Conservation (phyloP, 305 asterid species). For the Fraxinus greggii region DNA sequence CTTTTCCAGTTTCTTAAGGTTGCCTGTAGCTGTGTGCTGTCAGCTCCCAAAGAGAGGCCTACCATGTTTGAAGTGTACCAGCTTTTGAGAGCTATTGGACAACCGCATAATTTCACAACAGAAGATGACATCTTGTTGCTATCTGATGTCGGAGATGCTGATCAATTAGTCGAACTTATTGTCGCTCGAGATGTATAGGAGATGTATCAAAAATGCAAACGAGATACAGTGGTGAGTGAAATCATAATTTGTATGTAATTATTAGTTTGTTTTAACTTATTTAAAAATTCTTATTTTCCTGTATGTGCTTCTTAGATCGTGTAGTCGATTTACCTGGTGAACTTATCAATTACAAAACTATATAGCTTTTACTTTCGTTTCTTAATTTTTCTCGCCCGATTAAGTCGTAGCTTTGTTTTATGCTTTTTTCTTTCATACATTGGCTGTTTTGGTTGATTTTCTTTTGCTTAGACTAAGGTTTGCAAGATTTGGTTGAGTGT, state of each 20-base stretch:
- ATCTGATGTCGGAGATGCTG: slow-evolving; percentile 39
- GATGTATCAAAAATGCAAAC: slow-evolving; percentile 19
- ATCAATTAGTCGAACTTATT: slow-evolving; percentile 57
- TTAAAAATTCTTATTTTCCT: neutral
- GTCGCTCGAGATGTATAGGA: slow-evolving; percentile 57
- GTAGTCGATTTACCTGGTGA: neutral
- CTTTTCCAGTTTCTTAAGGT: slow-evolving; percentile 70
- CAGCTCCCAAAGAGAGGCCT: slow-evolving; percentile 68
- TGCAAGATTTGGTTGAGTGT: neutral
- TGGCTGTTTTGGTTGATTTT: neutral
- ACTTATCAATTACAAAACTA: neutral
- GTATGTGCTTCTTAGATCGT: neutral
- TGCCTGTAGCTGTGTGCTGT: slow-evolving; percentile 65
- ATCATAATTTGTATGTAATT: slow-evolving; percentile 20
- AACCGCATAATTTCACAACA: slow-evolving; percentile 53
- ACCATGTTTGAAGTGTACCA: slow-evolving; percentile 82
- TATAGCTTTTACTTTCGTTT: neutral
- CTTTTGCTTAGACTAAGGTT: neutral
- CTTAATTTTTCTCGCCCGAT: neutral
- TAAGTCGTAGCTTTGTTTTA: neutral
- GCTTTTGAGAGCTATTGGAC: slow-evolving; percentile 64
- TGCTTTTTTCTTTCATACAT: neutral
- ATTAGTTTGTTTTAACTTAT: slow-evolving; percentile 1
- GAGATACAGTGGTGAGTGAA: neutral
- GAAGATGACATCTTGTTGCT: slow-evolving; percentile 63